Base-by-base conservation (phyloP, 129 eudicot species). In the Lactuca sativa region DNA sequence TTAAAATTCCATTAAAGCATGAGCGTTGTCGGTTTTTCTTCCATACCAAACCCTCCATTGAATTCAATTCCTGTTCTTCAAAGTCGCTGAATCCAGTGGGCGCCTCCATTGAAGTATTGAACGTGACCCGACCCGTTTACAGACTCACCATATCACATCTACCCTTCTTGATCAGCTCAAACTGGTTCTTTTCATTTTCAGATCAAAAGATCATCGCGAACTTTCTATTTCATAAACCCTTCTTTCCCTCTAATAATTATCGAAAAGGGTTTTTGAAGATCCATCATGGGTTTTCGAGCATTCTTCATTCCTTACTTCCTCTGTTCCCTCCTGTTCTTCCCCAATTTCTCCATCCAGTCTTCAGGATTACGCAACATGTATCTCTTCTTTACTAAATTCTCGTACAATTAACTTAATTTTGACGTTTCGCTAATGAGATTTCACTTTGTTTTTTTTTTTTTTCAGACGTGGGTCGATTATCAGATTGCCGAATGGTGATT, bases 401-500 rank as follows among this genome's bases (percentile, higher is more conserved):
- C 43, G 16, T 12, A 71, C 54, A 47, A 31, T 16, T 72, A 21
- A 21, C 70, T 64, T 18, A 43, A 21, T 44, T 44, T 56, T 38
- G 53, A 74, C 30, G 43, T 62, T 53, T 54, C 11, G 9, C 8
- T 40, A 4, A 61, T 40, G 14, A 10, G 13, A 32, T 37, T 40
- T 53, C 7, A 1, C 9, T 67, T 5, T 67, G 62, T n/a, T 63
- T 64, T 54, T 17, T 59, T 34, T 15, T 54, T 33, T 63, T 33
- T 18, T 12, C 60, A 69, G 74, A 49, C 78, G 83, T 56, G 86
- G 43, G 41, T 85, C 96, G 14, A 83, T 85, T 70, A 77, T 88
- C 53, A 78, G 80, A 78, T 85, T 85, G 69, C 86, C 87, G 62
- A 80, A 75, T 75, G 95, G 84, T 62, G 77, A 72, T 72, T 41